phyloP scores from a whole-genome alignment of 2,329 filamentous ascomycete species.

The Claviceps monticola region DNA sequence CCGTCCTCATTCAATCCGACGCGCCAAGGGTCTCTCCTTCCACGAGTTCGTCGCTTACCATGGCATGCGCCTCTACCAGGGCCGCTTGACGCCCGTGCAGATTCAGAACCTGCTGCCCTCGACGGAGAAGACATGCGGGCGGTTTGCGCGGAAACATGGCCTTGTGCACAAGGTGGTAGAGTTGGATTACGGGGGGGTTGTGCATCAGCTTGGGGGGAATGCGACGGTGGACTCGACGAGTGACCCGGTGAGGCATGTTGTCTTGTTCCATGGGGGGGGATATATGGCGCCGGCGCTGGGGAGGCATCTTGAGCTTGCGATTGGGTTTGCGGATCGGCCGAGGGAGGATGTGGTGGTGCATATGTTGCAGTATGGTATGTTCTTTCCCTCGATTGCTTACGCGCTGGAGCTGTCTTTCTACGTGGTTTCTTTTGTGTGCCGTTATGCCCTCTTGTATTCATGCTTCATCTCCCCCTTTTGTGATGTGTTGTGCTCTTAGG shows the following conservation, averaged over 20 bases:
- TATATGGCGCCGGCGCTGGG: conserved; percentile 3
- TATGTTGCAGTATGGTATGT: conserved; percentile 3
- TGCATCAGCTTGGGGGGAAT: background rate
- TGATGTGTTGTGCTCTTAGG: too few relatives aligned
- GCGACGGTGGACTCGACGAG: too few relatives aligned
- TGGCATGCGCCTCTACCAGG: conserved; percentile 4
- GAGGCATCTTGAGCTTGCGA: conserved; percentile 2
- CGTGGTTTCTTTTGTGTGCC: too few relatives aligned
- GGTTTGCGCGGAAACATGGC: conserved; percentile 1
- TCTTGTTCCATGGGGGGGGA: conserved; percentile 4
- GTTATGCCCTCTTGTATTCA: too few relatives aligned
- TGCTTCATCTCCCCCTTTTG: too few relatives aligned
- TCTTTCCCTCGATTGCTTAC: background rate
- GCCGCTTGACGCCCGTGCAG: background rate
- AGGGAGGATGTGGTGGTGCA: background rate
- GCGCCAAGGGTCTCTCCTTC: background rate
- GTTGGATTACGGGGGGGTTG: conserved; percentile 1
- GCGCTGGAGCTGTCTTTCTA: too few relatives aligned
- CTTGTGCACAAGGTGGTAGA: background rate
- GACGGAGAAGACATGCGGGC: background rate
- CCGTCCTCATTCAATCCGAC: background rate
- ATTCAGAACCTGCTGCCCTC: conserved; percentile 3
- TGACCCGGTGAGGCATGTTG: background rate
- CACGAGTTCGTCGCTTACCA: background rate
- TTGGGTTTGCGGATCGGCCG: background rate